Base-by-base conservation (phyloP, 441 rosid genomes). In the Flueggea neowawraea region DNA sequence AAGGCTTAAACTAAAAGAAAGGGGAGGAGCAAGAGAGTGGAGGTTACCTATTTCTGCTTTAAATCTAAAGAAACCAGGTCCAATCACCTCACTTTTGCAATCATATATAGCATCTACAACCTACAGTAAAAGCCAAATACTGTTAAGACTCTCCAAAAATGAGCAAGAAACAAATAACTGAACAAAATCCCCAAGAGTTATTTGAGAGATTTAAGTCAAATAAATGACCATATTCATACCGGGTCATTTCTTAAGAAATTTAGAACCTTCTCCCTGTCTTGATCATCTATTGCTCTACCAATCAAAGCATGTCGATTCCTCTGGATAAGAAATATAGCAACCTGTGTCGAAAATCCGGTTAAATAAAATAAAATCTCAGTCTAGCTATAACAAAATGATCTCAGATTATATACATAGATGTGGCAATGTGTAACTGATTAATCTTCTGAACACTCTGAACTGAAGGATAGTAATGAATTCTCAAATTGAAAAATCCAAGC, bases 51-150 rank as follows among this genome's bases (percentile, higher is more conserved):
- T 95, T 77, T 95, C 99, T 52, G 99, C 99, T 82, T 95, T 91
- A 66, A 95, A 95, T 81, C 99, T 82, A 73, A 88, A 95, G 84
- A 84, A 95, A 53, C 99, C 99, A 67, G 99, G 98, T 60, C 98
- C 99, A 79, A 95, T 95, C 75, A 95, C 99, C 86, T 95, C 98
- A 44, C 99, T 95, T 80, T 95, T 95, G 82, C 98, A 95, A 79
- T 95, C 99, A 70, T 95, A 95, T 67, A 95, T 47, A 64, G 99
- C 62, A 85, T 95, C 99, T 64, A 95, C 98, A 73, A 83, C 99
- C 99, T 95, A 67, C 69, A 78, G 61, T 52, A 72, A 44, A 56
- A 59, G 43, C 44, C 43, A 54, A 49, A 33, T 43, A 65, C 58
- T 56, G 28, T 56, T 12, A 64, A 50, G 11, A n/a, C n/a, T 31